phyloP scores from a whole-genome alignment of 2,329 filamentous ascomycete species.

The Aureobasidium sp. region DNA sequence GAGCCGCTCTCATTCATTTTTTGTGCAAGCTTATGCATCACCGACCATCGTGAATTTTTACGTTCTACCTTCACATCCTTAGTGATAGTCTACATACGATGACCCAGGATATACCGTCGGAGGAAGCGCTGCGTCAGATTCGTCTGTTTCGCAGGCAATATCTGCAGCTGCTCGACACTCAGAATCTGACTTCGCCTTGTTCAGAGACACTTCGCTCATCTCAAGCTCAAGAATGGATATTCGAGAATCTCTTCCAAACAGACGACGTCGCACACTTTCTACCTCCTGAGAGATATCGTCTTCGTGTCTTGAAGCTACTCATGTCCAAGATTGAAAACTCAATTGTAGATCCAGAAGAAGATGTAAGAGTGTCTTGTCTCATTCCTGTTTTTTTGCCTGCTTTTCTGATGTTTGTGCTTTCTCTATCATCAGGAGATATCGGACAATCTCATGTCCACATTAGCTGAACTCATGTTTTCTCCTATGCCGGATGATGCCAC shows the following conservation, averaged over 20 bases:
- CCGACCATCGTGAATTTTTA: background rate
- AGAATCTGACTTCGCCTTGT: slow-evolving; percentile 57
- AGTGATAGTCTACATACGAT: background rate
- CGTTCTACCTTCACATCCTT: background rate
- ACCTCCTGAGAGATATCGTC: slow-evolving; percentile 63
- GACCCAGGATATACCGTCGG: background rate
- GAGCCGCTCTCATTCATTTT: background rate
- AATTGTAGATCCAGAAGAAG: slow-evolving; percentile 74
- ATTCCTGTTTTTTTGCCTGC: slow-evolving; percentile 19
- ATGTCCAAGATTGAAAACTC: slow-evolving; percentile 62
- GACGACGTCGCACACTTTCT: slow-evolving; percentile 47
- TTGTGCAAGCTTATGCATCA: background rate
- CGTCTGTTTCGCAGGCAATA: slow-evolving; percentile 64
- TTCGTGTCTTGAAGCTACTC: slow-evolving; percentile 67
- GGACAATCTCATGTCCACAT: slow-evolving; percentile 65
- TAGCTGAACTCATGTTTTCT: slow-evolving; percentile 58
- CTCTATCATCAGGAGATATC: slow-evolving; percentile 62
- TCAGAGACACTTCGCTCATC: slow-evolving; percentile 51
- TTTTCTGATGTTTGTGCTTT: slow-evolving; percentile 23
- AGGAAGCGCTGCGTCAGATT: slow-evolving; percentile 21
- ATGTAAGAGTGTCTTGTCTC: slow-evolving; percentile 56
- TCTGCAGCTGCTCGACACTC: slow-evolving; percentile 63
- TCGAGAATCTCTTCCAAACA: slow-evolving; percentile 58
- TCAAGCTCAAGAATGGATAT: slow-evolving; percentile 60
- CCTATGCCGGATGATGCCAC: slow-evolving; percentile 57